Evolutionary conservation across 169 alveolate species (phyloP).

Genomic region (Eimeria acervulina): DNA sequence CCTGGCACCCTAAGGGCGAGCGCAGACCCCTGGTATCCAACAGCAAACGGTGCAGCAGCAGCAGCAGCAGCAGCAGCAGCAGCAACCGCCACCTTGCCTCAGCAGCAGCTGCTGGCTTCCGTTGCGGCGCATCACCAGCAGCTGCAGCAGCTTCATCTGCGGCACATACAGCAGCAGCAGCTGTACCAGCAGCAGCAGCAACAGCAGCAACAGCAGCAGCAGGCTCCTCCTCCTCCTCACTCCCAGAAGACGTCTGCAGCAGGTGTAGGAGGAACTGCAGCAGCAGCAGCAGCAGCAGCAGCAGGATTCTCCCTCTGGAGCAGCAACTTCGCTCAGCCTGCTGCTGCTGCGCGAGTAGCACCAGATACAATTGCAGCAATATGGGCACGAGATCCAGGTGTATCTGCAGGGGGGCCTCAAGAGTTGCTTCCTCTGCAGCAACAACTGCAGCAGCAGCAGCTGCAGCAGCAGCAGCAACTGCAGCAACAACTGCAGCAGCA

Average conservation of each 20-base stretch:
- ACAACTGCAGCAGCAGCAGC: conserved; percentile 57
- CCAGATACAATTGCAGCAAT: conserved; percentile 78
- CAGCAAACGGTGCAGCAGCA: conserved; percentile 39
- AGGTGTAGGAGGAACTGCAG: background rate
- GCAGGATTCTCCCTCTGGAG: conserved; percentile 73
- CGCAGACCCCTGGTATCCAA: conserved; percentile 53
- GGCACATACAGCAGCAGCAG: too few species aligned
- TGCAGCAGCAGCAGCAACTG: background rate
- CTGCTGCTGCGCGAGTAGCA: conserved; percentile 58
- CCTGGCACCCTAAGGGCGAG: conserved; percentile 32
- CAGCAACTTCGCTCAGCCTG: conserved; percentile 73
- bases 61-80: conserved; percentile 30
- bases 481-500: conserved; percentile 26
- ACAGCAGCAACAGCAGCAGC: too few species aligned
- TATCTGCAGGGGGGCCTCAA: conserved; percentile 29
- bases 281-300: conserved; percentile 49
- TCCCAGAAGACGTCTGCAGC: too few species aligned
- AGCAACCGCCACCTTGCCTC: background rate
- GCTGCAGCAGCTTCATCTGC: too few species aligned
- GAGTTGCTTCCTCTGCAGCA: conserved; percentile 51
- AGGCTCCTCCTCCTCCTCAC: too few species aligned
- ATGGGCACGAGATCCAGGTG: conserved; percentile 73
- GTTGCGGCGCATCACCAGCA: conserved; percentile 11
- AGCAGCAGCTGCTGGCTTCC: background rate
- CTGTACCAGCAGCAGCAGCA: too few species aligned